A percentile compares a stretch with the other conserved stretches of the same genome.
Conservation (phyloP, 1,139 yeast species). For the Candida labiduridarum region DNA sequence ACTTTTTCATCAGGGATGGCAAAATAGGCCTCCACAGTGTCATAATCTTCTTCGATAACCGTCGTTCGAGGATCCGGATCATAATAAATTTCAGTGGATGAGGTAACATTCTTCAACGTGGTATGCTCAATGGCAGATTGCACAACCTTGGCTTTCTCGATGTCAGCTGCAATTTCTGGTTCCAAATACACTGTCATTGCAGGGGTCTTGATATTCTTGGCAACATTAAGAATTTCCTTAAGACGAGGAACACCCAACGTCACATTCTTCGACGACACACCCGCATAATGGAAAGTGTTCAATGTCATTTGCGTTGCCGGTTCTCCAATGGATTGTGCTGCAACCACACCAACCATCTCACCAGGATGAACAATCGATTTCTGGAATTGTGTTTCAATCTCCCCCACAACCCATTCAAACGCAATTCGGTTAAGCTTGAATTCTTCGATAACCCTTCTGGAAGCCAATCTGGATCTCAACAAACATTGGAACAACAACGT, state of each 20-base stretch:
- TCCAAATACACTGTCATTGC: conserved; percentile 89
- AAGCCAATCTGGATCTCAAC: conserved; percentile 86
- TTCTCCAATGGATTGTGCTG: conserved; percentile 99
- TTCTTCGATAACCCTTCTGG: conserved; percentile 90
- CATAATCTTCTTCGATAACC: conserved; percentile 93
- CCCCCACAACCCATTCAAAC: conserved; percentile 95
- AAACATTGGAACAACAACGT: conserved; percentile 88
- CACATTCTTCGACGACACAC: conserved; percentile 98
- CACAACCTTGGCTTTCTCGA: conserved; percentile 84
- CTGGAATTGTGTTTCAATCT: conserved; percentile 89
- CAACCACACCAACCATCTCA: conserved; percentile 91
- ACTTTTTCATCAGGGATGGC: conserved; percentile 98
- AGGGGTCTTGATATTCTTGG: conserved; percentile 98
- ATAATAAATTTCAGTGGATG: conserved; percentile 95
- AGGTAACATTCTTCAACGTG: conserved; percentile 89
- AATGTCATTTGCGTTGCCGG: conserved; percentile 99
- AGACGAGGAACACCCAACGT: conserved; percentile 99
- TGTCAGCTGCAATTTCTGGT: conserved; percentile 79
- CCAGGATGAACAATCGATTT: conserved; percentile 96
- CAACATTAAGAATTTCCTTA: conserved; percentile 98
- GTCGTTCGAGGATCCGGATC: conserved; percentile 98
- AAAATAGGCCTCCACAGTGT: conserved; percentile 95
- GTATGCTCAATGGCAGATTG: conserved; percentile 98
- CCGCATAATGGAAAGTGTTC: conserved; percentile 99
- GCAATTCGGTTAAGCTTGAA: conserved; percentile 82